Conservation (phyloP, 164 flowering plant species). For the Stephania japonica region DNA sequence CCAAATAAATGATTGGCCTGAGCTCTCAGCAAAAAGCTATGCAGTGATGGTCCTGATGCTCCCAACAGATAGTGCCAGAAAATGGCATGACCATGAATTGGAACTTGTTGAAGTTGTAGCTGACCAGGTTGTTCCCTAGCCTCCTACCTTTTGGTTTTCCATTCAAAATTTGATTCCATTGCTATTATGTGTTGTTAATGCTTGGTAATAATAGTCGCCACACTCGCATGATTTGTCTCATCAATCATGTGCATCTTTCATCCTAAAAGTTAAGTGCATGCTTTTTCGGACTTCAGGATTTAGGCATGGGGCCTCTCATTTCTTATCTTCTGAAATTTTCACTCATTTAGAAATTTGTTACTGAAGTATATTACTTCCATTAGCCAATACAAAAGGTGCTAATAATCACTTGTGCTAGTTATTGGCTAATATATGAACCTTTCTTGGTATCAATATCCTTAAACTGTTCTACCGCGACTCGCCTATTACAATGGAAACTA, state of each 20-base stretch:
- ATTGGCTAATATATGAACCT: not conserved
- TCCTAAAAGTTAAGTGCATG: not conserved
- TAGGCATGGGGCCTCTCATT: not conserved
- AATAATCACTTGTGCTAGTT: not conserved
- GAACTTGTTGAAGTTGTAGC: conserved; percentile 84
- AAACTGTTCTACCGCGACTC: not conserved
- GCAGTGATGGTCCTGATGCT: conserved; percentile 72
- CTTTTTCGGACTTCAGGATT: not conserved
- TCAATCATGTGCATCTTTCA: not conserved
- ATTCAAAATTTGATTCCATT: not conserved
- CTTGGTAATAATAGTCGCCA: not conserved
- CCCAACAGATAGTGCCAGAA: conserved; percentile 48
- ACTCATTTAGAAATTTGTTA: not conserved
- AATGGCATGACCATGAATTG: conserved; percentile 68
- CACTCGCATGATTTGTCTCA: not conserved
- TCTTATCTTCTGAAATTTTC: not conserved
- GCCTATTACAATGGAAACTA: not conserved
- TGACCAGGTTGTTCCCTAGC: conserved; percentile 47
- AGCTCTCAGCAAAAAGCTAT: conserved; percentile 47
- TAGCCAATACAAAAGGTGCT: not conserved
- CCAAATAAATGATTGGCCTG: conserved; percentile 59
- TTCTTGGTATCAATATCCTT: not conserved
- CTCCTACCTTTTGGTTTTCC: not conserved
- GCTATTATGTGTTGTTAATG: not conserved
- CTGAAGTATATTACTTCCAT: not conserved